These are phyloP conservation scores for Pneumocystis oryctolagi DNA, from an alignment of 1,139 yeast genomes.

Conservation along the genomic window DNA sequence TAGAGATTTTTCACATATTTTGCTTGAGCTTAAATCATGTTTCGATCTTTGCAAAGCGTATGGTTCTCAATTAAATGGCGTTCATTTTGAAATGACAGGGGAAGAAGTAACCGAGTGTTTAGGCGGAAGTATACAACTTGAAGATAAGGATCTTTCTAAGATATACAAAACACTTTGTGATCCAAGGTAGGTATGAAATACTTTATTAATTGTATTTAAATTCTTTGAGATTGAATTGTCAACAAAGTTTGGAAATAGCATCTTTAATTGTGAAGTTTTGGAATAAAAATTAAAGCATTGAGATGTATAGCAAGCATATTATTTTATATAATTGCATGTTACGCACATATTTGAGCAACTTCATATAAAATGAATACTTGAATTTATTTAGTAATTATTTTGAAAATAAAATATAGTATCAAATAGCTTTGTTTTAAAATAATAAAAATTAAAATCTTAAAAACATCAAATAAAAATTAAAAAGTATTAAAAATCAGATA, in stretches of 20 bases:
- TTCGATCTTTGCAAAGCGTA: constrained; percentile 26
- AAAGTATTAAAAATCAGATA: too few species aligned
- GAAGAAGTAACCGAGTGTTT: constrained; percentile 34
- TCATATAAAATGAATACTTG: too few species aligned
- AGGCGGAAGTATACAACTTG: constrained; percentile 30
- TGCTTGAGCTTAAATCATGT: constrained; percentile 27
- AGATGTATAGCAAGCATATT: too few species aligned
- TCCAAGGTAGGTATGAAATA: constrained; percentile 21
- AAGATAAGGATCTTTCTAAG: constrained; percentile 28
- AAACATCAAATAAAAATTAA: neutral
- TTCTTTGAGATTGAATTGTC: constrained; percentile 19
- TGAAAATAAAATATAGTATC: too few species aligned
- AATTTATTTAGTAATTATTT: too few species aligned
- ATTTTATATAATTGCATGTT: too few species aligned
- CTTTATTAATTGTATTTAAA: neutral
- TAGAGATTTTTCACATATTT: constrained; percentile 31
- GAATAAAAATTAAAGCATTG: too few species aligned
- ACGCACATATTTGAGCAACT: too few species aligned
- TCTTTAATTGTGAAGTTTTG: constrained; percentile 26
- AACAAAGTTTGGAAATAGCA: constrained; percentile 31
- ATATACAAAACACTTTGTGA: constrained; percentile 33
- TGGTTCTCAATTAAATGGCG: constrained; percentile 27
- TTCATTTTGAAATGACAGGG: constrained; percentile 32
- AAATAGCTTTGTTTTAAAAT: too few species aligned
- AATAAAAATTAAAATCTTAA: too few species aligned